A percentile compares a stretch with the other conserved stretches of the same genome.
These are phyloP conservation scores for Clavulina sp. DNA, from an alignment of 768 basidiomycete genomes.

Conservation along the genomic window DNA sequence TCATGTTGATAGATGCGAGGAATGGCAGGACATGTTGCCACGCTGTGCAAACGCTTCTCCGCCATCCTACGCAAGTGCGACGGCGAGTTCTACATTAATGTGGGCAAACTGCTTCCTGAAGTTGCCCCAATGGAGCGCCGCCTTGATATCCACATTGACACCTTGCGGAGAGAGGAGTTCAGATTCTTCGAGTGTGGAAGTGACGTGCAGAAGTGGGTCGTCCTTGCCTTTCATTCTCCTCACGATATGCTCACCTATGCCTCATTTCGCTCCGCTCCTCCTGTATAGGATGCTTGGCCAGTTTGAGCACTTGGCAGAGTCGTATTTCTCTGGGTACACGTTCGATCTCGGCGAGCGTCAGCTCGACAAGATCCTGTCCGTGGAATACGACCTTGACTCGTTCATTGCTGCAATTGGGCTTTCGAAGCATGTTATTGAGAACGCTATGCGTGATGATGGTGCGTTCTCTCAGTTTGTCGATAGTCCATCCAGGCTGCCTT, in stretches of 20 bases:
- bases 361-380: slow-evolving; percentile 58
- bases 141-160: slow-evolving; percentile 80
- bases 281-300: slow-evolving; percentile 68
- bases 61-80: slow-evolving; percentile 66
- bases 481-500: not conserved
- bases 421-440: slow-evolving; percentile 69
- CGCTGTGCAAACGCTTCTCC: slow-evolving; percentile 78
- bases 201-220: slow-evolving; percentile 74
- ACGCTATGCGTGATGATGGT: slow-evolving; percentile 65
- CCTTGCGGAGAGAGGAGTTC: slow-evolving; percentile 76
- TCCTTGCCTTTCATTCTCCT: no score
- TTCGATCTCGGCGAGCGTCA: slow-evolving; percentile 82
- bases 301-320: slow-evolving; percentile 81
- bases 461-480: slow-evolving; percentile 7
- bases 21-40: slow-evolving; percentile 61
- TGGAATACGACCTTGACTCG: slow-evolving; percentile 87
- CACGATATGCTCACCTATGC: not conserved
- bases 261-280: not conserved
- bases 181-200: slow-evolving; percentile 83
- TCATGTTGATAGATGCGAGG: slow-evolving; percentile 53
- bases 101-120: slow-evolving; percentile 70
- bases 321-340: slow-evolving; percentile 69
- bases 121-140: slow-evolving; percentile 78
- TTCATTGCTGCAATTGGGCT: slow-evolving; percentile 84
- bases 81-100: slow-evolving; percentile 68